Base-by-base conservation (phyloP, 2,329 filamentous ascomycete species). In the Uncinocarpus reesii region DNA sequence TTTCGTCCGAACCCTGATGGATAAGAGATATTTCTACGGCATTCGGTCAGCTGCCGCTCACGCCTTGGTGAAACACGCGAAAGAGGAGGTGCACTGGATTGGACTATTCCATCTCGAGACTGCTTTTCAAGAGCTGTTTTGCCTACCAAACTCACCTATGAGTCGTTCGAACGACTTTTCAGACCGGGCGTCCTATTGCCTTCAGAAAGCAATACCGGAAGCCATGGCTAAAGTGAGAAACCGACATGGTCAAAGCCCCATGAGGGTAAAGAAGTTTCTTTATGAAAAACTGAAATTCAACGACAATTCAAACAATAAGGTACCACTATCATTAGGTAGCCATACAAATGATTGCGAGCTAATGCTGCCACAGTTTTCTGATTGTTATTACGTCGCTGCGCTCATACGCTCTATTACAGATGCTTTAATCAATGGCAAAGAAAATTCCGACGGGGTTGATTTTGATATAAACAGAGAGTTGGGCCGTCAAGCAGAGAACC, bases 201-300 rank as follows among this genome's bases (percentile, higher is more conserved):
- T 96, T 5, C 87, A 95, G 57, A 81, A 83, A 55, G 81, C 85
- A 10, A 92, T 98, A 46, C 81, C 88, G 0, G 77, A 79, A 55
- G 84, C 89, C 5, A 83, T 98, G 54, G 79, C 88, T 2, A 77
- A 79, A 53, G 79, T 96, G 41, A 80, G 87, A 43, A 83, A 90
- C 58, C 71, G 72, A 32, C 76, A 81, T 47, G 85, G 87, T 31
- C 83, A 80, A 58, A 89, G 88, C 47, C 89, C 90, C 0, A 73
- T 83, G 59, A 74, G 81, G 45, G 87, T 87, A 4, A 85, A 89
- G 49, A 77, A 79, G 32, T 94, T 95, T 63, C 78, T 98, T 41
- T 77, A 94, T 18, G 88, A 95, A 57, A 85, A 93, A 61, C 72
- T 98, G 28, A 83, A 85, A 42, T 90, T 88, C 69, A 98, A 98